Percentiles rank a stretch among this genome's conserved stretches.
These are phyloP conservation scores for Cryptococcus maquisensis DNA, from an alignment of 1,284 basidiomycete species.

Conservation along the genomic window DNA sequence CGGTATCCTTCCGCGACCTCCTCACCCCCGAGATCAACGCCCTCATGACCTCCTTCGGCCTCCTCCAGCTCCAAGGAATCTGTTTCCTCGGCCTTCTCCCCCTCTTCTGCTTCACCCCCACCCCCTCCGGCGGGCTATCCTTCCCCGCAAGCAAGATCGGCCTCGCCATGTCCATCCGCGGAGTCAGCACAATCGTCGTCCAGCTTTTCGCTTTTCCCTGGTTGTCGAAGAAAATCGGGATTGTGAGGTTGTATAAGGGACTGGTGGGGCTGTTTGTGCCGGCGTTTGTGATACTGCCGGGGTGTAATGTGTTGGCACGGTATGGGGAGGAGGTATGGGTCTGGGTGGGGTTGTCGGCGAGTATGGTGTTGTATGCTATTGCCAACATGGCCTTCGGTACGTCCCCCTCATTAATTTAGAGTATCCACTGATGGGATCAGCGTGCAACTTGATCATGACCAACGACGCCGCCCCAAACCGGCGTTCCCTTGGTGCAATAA, in stretches of 20 bases:
- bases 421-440: slow-evolving; percentile 5
- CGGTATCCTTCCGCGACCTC: slow-evolving; percentile 7
- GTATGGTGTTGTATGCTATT: slow-evolving; percentile 14
- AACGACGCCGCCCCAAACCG: slow-evolving; percentile 34
- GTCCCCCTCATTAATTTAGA: slow-evolving; percentile 1
- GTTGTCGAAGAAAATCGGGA: slow-evolving; percentile 32
- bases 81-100: slow-evolving; percentile 31
- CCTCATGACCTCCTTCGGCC: slow-evolving; percentile 31
- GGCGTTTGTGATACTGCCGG: slow-evolving; percentile 32
- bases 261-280: slow-evolving; percentile 34
- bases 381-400: slow-evolving; percentile 39
- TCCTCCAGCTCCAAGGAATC: slow-evolving; percentile 33
- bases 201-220: slow-evolving; percentile 41
- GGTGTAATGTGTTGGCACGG: slow-evolving; percentile 33
- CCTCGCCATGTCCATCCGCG: slow-evolving; percentile 31
- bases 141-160: slow-evolving; percentile 36
- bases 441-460: slow-evolving; percentile 38
- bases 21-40: slow-evolving; percentile 21
- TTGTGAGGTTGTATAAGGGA: slow-evolving; percentile 30
- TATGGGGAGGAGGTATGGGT: slow-evolving; percentile 17
- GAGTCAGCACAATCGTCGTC: slow-evolving; percentile 31
- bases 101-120: slow-evolving; percentile 44
- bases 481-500: slow-evolving; percentile 31
- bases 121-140: slow-evolving; percentile 32
- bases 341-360: slow-evolving; percentile 27